A percentile compares a stretch with the other conserved stretches of the same genome.
phyloP scores from a whole-genome alignment of 2,329 filamentous ascomycete genomes.

The Sclerotinia borealis region DNA sequence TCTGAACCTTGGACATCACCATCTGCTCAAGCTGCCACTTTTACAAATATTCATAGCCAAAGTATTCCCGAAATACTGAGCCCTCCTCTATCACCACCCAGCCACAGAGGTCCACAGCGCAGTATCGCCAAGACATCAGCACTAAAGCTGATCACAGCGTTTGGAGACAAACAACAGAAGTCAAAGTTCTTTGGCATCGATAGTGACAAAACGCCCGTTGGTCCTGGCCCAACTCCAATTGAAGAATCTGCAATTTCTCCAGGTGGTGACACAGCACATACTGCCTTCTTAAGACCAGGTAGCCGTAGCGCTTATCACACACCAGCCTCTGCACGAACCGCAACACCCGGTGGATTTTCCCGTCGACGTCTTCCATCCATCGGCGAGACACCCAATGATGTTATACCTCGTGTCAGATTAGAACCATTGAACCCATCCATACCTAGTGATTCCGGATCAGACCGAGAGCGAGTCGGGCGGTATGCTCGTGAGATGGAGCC shows the following conservation, averaged over 20 bases:
- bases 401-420: slow-evolving; percentile 37
- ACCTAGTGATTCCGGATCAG: slow-evolving; percentile 42
- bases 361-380: slow-evolving; percentile 71
- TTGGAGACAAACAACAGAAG: slow-evolving; percentile 57
- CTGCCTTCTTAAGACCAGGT: slow-evolving; percentile 61
- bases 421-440: slow-evolving; percentile 37
- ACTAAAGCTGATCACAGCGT: slow-evolving; percentile 86
- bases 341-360: slow-evolving; percentile 53
- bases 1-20: slow-evolving; percentile 86
- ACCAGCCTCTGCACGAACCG: slow-evolving; percentile 59
- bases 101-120: slow-evolving; percentile 51
- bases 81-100: slow-evolving; percentile 68
- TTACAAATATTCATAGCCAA: slow-evolving; percentile 52
- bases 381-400: slow-evolving; percentile 58
- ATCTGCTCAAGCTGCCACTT: slow-evolving; percentile 58
- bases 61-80: slow-evolving; percentile 58
- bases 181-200: slow-evolving; percentile 59
- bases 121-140: slow-evolving; percentile 74
- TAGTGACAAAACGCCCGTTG: slow-evolving; percentile 65
- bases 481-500: slow-evolving; percentile 28
- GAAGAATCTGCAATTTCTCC: slow-evolving; percentile 73
- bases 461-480: slow-evolving; percentile 37
- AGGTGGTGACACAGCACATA: slow-evolving; percentile 55
- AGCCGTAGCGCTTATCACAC: slow-evolving; percentile 65
- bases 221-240: slow-evolving; percentile 81